Base-by-base conservation (phyloP, 164 flowering plant genomes). In the Aristolochia contorta region DNA sequence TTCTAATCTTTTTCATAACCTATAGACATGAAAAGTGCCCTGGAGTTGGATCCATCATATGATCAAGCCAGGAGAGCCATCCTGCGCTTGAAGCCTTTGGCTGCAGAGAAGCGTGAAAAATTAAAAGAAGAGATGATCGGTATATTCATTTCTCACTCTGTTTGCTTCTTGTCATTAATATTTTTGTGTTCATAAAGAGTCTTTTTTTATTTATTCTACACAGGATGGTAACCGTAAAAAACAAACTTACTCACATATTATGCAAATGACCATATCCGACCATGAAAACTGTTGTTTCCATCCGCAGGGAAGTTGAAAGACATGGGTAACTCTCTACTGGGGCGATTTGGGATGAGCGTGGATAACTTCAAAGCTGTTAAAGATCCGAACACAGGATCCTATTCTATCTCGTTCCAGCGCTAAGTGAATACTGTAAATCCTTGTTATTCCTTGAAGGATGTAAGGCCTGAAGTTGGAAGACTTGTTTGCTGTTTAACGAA, bases 71-170 rank as follows among this genome's bases (percentile, higher is more conserved):
- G 69, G 72, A 84, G 70, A 74, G n/a, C 79, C 56, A 79, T 83
- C 52, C 54, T 66, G 19, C 84, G 87, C 48, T 64, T 93, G 70
- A 84, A 87, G 70, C 96, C 97, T 4, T 50, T 86, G 63, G 97
- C 98, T 43, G 87, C 72, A 50, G 88, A 82, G 69, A 93, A 93
- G 78, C 71, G 87, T 32, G 98, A 93, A 72, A 93, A 87, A 78
- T 80, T 93, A 97, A 93, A 90, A 71, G 98, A 93, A 74, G 92
- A 89, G 69, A 90, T 90, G 94, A 83, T 86, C 56, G 96, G 96
- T 86, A 78, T 65, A 75, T 27, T 23, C 16, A 23, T 22, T 8
- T 53, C 22, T 14, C 23, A 22, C 30, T 2, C 5, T 27, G 30
- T 2, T 27, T 27, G 30, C 30, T 27, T 27, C 30, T 5, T 27